Evolutionary conservation across 768 basidiomycete species (phyloP).

Genomic region (Leccinum boreale): DNA sequence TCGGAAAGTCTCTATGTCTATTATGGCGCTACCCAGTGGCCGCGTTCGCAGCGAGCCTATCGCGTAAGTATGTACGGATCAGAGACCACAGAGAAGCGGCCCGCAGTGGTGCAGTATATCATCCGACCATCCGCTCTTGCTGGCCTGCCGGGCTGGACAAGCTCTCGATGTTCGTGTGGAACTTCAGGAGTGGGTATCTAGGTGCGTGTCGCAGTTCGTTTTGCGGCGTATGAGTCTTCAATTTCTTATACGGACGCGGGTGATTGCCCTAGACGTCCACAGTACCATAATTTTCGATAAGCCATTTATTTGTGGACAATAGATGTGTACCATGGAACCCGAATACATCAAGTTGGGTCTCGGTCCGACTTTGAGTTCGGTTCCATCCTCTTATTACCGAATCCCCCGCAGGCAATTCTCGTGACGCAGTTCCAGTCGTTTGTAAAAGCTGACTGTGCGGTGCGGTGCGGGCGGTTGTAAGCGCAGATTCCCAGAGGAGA

Average conservation of each 20-base stretch:
- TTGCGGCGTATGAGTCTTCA: background rate
- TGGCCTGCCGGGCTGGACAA: slow-evolving; percentile 46
- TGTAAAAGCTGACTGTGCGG: slow-evolving; percentile 36
- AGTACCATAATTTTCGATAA: background rate
- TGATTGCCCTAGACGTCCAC: background rate
- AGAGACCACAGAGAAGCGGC: slow-evolving; percentile 42
- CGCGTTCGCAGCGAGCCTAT: no score
- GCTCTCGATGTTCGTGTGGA: slow-evolving; percentile 35
- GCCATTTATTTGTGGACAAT: background rate
- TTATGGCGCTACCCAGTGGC: no score
- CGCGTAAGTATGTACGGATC: slow-evolving; percentile 21
- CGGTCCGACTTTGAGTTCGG: background rate
- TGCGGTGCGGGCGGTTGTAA: slow-evolving; percentile 30
- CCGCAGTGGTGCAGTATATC: slow-evolving; percentile 43
- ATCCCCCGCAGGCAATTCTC: slow-evolving; percentile 32
- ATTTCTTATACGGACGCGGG: background rate
- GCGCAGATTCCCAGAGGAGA: background rate
- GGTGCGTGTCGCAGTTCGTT: slow-evolving; percentile 30
- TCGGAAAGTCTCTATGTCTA: no score
- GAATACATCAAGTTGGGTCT: slow-evolving; percentile 33
- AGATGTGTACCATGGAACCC: slow-evolving; percentile 40
- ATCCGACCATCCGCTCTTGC: slow-evolving; percentile 37
- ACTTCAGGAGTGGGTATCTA: slow-evolving; percentile 45
- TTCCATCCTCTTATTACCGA: background rate
- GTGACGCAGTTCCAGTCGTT: slow-evolving; percentile 36